phyloP scores from a whole-genome alignment of 106 monocot genomes.

The Allium cepa region DNA sequence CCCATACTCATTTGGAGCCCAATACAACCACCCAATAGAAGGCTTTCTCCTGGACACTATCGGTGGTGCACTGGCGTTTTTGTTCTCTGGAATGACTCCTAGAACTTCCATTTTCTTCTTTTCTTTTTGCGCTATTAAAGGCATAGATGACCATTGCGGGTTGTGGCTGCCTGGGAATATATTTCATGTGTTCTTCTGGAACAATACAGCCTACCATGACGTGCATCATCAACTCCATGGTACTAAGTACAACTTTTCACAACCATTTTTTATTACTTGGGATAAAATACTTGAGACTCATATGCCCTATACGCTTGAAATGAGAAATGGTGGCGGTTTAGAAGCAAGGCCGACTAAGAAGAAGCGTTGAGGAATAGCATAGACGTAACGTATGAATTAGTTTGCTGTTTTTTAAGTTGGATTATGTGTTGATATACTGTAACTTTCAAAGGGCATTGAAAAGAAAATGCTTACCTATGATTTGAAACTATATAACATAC shows the following conservation, averaged over 20 bases:
- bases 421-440: too few relatives aligned
- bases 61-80: conserved; percentile 27
- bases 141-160: conserved; percentile 28
- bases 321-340: conserved; percentile 11
- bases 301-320: conserved; percentile 18
- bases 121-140: conserved; percentile 23
- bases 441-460: too few relatives aligned
- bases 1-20: conserved; percentile 36
- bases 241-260: conserved; percentile 26
- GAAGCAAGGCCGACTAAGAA: conserved; percentile 4
- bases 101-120: conserved; percentile 24
- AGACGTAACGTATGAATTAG: too few relatives aligned
- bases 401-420: too few relatives aligned
- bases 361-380: not conserved
- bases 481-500: too few relatives aligned
- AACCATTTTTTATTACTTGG: conserved; percentile 35
- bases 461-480: too few relatives aligned
- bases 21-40: conserved; percentile 40
- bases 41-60: conserved; percentile 25
- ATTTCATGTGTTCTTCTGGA: conserved; percentile 17
- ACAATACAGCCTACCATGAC: conserved; percentile 27
- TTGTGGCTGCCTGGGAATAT: conserved; percentile 16
- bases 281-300: conserved; percentile 29
- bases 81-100: conserved; percentile 21
- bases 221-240: conserved; percentile 33